These are phyloP conservation scores for Lolium rigidum DNA, from an alignment of 176 grass and related monocot genomes.

Conservation along the genomic window DNA sequence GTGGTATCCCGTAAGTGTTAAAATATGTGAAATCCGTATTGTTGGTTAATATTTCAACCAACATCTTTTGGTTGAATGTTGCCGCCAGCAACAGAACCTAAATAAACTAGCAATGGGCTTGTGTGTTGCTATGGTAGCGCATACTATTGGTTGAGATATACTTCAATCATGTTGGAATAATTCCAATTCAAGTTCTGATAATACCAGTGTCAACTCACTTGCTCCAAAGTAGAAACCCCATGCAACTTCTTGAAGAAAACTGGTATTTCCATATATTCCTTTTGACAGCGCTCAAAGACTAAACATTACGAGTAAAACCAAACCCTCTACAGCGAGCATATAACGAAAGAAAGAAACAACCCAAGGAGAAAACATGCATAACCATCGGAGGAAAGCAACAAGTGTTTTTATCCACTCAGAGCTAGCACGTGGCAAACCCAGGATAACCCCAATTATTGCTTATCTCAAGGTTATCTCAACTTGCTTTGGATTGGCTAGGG, in stretches of 20 bases:
- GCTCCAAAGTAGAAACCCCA: no score
- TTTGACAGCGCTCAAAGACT: no score
- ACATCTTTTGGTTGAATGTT: no score
- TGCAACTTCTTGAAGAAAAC: no score
- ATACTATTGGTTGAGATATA: neutral
- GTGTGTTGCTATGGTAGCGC: neutral
- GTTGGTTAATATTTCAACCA: no score
- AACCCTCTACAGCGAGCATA: neutral
- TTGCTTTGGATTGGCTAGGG: conserved; percentile 2
- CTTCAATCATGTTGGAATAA: neutral
- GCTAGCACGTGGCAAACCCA: neutral
- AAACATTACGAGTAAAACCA: no score
- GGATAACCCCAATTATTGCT: conserved; percentile 7
- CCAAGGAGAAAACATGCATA: neutral
- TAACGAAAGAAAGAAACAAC: neutral
- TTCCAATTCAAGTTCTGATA: no score
- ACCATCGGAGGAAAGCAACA: neutral
- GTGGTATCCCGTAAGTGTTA: no score
- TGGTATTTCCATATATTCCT: no score
- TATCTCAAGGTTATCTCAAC: neutral
- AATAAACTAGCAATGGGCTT: neutral
- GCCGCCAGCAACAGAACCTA: no score
- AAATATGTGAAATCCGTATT: no score
- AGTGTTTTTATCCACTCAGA: neutral
- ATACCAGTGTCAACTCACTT: no score